A percentile compares a stretch with the other conserved stretches of the same genome.
Conservation (phyloP, 345 rosid species). For the Pistacia integerrima region DNA sequence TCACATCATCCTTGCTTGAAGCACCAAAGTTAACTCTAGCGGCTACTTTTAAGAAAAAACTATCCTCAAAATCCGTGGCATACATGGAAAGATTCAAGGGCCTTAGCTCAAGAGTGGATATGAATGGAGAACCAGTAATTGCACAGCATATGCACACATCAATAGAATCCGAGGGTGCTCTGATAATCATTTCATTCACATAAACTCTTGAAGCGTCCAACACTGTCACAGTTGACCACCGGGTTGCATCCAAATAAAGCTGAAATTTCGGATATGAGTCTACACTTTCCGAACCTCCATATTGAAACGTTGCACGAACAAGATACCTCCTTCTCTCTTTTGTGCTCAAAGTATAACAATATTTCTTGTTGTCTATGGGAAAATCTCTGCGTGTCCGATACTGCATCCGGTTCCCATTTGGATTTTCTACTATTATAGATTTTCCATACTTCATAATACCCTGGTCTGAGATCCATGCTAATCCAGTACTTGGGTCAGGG, state of each 20-base stretch:
- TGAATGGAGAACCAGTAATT: slow-evolving; percentile 84
- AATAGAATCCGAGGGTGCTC: slow-evolving; percentile 71
- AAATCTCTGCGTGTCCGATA: slow-evolving; percentile 72
- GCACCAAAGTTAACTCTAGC: slow-evolving; percentile 98
- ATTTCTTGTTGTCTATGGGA: slow-evolving; percentile 74
- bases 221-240: slow-evolving; percentile 85
- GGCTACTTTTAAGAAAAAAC: slow-evolving; percentile 80
- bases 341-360: slow-evolving; percentile 72
- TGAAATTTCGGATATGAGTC: slow-evolving; percentile 82
- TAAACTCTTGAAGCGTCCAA: slow-evolving; percentile 71
- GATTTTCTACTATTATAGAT: slow-evolving; percentile 39
- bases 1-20: slow-evolving; percentile 53
- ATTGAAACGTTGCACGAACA: slow-evolving; percentile 88
- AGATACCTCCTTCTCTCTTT: slow-evolving; percentile 81
- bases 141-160: slow-evolving; percentile 94
- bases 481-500: slow-evolving; percentile 73
- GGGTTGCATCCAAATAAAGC: slow-evolving; percentile 81
- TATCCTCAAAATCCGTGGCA: slow-evolving; percentile 83
- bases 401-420: slow-evolving; percentile 46
- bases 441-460: slow-evolving; percentile 57
- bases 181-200: slow-evolving; percentile 76
- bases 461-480: slow-evolving; percentile 82
- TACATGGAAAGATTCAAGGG: slow-evolving; percentile 89
- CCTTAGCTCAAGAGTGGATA: slow-evolving; percentile 87
- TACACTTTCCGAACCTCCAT: slow-evolving; percentile 55